A percentile compares a stretch with the other conserved stretches of the same genome.
Evolutionary conservation across 2,329 filamentous ascomycete species (phyloP).

Genomic region (Coleophoma crateriformis): DNA sequence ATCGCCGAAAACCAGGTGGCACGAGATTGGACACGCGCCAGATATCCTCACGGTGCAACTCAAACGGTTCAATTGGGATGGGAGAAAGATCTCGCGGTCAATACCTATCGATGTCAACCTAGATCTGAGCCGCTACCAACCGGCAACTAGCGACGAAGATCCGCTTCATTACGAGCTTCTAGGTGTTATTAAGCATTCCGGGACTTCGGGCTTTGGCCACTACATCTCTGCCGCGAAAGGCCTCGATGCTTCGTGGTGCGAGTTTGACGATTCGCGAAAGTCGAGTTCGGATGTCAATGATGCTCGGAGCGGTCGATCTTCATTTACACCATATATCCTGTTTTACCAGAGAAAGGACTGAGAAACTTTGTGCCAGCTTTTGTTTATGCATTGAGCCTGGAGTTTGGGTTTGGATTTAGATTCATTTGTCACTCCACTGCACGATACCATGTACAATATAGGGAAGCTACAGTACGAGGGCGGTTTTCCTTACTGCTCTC

Average conservation of each 20-base stretch:
- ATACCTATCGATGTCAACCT: slow-evolving; percentile 14
- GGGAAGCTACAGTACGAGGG: too few relatives aligned
- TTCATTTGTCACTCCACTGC: too few relatives aligned
- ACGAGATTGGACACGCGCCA: slow-evolving; percentile 15
- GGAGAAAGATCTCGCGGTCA: slow-evolving; percentile 13
- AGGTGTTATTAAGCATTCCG: slow-evolving; percentile 23
- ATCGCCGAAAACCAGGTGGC: slow-evolving; percentile 6
- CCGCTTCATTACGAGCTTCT: slow-evolving; percentile 22
- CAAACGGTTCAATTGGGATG: slow-evolving; percentile 19
- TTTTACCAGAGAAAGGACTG: slow-evolving; percentile 8
- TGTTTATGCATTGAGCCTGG: too few relatives aligned
- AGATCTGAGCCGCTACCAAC: slow-evolving; percentile 17
- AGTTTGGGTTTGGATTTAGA: too few relatives aligned
- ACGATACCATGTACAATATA: too few relatives aligned
- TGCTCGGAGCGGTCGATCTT: slow-evolving; percentile 1
- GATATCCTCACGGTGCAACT: slow-evolving; percentile 21
- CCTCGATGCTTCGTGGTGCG: slow-evolving; percentile 9
- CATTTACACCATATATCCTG: slow-evolving; percentile 12
- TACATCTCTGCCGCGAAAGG: slow-evolving; percentile 12
- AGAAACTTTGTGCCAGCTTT: background rate
- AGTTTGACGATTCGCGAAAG: slow-evolving; percentile 11
- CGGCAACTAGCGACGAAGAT: slow-evolving; percentile 3
- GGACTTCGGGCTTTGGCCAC: slow-evolving; percentile 10
- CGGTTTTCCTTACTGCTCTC: too few relatives aligned
- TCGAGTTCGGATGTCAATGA: background rate